Conservation (phyloP, 306 rosid species). For the Malus orientalis region DNA sequence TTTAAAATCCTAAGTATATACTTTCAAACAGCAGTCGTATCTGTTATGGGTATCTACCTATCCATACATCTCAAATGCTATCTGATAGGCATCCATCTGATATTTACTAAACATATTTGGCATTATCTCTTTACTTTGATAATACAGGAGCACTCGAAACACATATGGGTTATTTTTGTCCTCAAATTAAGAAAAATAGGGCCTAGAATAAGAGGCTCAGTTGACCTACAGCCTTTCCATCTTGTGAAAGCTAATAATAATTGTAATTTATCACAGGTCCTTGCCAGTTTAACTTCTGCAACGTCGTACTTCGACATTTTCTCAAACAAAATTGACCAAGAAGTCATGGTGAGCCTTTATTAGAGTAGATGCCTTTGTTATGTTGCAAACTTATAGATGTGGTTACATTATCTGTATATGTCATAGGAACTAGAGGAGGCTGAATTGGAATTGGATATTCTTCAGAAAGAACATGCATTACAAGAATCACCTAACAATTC, state of each 20-base stretch:
- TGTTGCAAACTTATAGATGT: neutral
- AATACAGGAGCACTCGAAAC: neutral
- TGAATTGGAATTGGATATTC: slow-evolving; percentile 68
- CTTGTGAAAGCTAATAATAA: slow-evolving; percentile 2
- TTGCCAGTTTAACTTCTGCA: slow-evolving; percentile 63
- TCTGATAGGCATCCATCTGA: neutral
- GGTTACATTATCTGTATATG: slow-evolving; percentile 19
- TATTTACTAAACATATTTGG: neutral
- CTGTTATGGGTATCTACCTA: neutral
- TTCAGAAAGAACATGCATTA: slow-evolving; percentile 46
- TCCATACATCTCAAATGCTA: neutral
- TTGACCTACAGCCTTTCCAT: neutral
- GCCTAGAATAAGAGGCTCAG: neutral
- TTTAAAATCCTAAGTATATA: neutral
- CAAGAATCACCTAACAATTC: slow-evolving; percentile 35
- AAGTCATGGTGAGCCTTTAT: slow-evolving; percentile 49
- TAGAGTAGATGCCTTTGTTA: slow-evolving; percentile 13
- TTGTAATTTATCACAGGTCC: slow-evolving; percentile 47
- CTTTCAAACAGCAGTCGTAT: neutral
- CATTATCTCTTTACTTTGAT: neutral
- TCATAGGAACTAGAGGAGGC: slow-evolving; percentile 87
- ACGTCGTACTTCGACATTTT: slow-evolving; percentile 71
- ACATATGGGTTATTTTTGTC: neutral
- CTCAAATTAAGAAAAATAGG: neutral
- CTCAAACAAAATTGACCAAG: slow-evolving; percentile 57